Base-by-base conservation (phyloP, 257 asterid genomes). In the Nyctanthes arbortristis region DNA sequence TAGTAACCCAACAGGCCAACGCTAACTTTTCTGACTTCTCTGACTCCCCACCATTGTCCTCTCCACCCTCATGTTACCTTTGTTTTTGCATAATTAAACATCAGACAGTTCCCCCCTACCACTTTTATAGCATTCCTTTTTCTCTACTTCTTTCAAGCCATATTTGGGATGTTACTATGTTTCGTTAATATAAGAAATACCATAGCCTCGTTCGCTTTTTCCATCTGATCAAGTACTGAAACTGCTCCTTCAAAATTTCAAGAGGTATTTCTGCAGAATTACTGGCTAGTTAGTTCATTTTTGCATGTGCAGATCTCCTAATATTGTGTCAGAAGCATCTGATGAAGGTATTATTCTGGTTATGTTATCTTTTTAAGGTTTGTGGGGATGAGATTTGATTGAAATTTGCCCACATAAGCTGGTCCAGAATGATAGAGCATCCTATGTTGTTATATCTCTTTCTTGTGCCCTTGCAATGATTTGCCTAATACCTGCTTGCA, bases 31-130 rank as follows among this genome's bases (percentile, higher is more conserved):
- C 71, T 66, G 69, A 56, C 78, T 33, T 30, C 74, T 73, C 74
- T 74, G 73, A 71, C 77, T 70, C 69, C 73, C 78, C 84, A 71
- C 78, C 67, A 70, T 54, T 74, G 74, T 70, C 74, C 69, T 70
- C 18, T 12, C 18, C 47, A 39, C 28, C 47, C 14, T 39, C 18
- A 11, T 7, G n/a, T 11, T 39, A 39, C 75, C 60, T 71, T 65
- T 49, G 75, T 75, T 64, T 72, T 79, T 68, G 68, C 73, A 72
- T 79, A 72, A 75, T 75, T 72, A 64, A 75, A 79, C 78, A 59
- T 64, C 67, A 54, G 27, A 16, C 65, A 2, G 55, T 33, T 20
- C 28, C 54, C 39, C 61, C 40, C n/a, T n/a, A 61, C 37, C 35
- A 36, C 70, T 60, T 13, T 68, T 69, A 8, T 47, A 16, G 30